Evolutionary conservation across 2,329 filamentous ascomycete genomes (phyloP).

Genomic region (Pyrenochaeta sp.): DNA sequence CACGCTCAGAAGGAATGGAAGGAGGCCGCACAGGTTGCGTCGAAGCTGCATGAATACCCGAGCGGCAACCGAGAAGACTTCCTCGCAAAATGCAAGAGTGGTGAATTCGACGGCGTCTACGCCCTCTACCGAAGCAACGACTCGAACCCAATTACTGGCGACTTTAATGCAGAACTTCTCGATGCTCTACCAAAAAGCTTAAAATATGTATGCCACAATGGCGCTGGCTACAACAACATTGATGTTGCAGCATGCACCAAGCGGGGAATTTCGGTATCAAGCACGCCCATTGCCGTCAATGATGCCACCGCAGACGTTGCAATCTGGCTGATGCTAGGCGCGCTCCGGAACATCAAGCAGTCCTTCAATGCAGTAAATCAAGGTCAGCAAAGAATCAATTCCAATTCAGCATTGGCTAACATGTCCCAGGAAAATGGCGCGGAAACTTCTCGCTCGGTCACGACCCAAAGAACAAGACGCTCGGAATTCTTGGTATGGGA

Average conservation of each 20-base stretch:
- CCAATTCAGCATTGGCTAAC: constrained; percentile 12
- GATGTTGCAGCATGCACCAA: constrained; percentile 63
- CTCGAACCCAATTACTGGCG: constrained; percentile 60
- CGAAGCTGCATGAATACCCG: constrained; percentile 60
- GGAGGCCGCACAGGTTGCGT: constrained; percentile 42
- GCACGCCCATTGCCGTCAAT: constrained; percentile 59
- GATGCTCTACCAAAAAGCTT: constrained; percentile 52
- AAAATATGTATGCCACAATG: constrained; percentile 58
- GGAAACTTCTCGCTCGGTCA: constrained; percentile 60
- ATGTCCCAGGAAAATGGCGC: constrained; percentile 50
- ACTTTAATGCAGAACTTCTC: constrained; percentile 57
- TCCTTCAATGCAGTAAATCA: constrained; percentile 57
- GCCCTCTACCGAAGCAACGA: constrained; percentile 68
- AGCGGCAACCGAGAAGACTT: constrained; percentile 64
- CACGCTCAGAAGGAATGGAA: constrained; percentile 59
- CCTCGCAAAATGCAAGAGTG: constrained; percentile 62
- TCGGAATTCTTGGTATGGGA: constrained; percentile 68
- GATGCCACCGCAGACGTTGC: constrained; percentile 61
- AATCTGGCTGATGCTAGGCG: constrained; percentile 62
- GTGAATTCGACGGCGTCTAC: constrained; percentile 63
- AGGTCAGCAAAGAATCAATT: constrained; percentile 38
- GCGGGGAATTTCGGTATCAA: constrained; percentile 55
- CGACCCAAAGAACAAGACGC: constrained; percentile 61
- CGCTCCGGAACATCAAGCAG: constrained; percentile 59
- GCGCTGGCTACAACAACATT: constrained; percentile 69